Percentiles rank a stretch among this genome's conserved stretches.
These are phyloP conservation scores for Citrus inodora DNA, from an alignment of 345 rosid species.

Conservation along the genomic window DNA sequence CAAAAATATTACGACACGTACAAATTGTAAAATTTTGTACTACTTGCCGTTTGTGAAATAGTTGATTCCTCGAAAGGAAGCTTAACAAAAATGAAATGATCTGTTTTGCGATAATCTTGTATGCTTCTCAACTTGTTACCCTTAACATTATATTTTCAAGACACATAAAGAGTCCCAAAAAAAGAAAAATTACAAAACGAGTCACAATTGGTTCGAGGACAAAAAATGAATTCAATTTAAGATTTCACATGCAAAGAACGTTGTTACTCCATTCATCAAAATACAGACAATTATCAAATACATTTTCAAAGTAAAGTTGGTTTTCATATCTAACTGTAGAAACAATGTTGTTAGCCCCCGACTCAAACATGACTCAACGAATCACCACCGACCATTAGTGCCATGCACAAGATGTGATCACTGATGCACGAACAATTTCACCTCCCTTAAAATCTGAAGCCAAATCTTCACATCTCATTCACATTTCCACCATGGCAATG, in stretches of 20 bases:
- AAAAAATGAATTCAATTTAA: neutral
- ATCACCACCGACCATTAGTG: conserved; percentile 18
- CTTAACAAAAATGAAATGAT: too few species aligned
- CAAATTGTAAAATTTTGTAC: too few species aligned
- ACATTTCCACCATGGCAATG: conserved; percentile 18
- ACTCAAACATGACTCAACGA: conserved; percentile 24
- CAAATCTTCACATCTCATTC: neutral
- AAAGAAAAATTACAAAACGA: too few species aligned
- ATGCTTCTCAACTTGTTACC: too few species aligned
- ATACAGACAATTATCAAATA: neutral
- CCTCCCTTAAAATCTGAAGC: conserved; percentile 17
- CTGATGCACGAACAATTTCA: neutral
- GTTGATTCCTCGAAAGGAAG: too few species aligned
- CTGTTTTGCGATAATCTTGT: too few species aligned
- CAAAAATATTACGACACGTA: too few species aligned
- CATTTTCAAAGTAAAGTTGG: neutral
- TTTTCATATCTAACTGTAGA: neutral
- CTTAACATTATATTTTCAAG: too few species aligned
- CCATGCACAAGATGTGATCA: conserved; percentile 28
- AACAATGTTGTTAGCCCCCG: neutral
- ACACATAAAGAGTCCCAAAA: too few species aligned
- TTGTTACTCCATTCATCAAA: neutral
- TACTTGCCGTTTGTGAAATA: too few species aligned
- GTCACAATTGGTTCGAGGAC: too few species aligned
- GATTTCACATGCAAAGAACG: neutral